Base-by-base conservation (phyloP, 208 protist species). In the Cochliopodium minus region DNA sequence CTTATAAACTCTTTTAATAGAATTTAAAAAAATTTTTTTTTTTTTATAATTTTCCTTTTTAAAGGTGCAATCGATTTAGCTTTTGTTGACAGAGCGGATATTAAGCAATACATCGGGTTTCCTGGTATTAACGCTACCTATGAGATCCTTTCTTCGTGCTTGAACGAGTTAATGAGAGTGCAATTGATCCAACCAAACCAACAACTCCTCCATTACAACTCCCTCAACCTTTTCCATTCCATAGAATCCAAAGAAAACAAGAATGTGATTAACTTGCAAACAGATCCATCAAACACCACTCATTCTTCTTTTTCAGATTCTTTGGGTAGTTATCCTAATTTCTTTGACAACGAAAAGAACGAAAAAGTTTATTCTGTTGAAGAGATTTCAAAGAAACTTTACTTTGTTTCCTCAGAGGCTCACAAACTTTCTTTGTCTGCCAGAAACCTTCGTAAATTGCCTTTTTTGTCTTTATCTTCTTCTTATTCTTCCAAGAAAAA, bases 11-110 rank as follows among this genome's bases (percentile, higher is more conserved):
- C 40, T 43, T 48, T 42, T 47, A 47, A 3, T 25, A 13, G 30
- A 13, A 25, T 34, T 23, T n/a, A 60, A 23, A 43, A 30, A 29
- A 13, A 40, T 25, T 9, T 20, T 15, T 42, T 5, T 59, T 69
- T 39, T 30, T 29, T 52, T 4, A n/a, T 32, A 7, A 50, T 17
- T 20, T n/a, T 6, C 49, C 11, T 43, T 35, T 17, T n/a, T n/a
- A n/a, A n/a, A 0, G 69, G 59, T 1, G 87, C 88, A 1, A 85
- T 91, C 45, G 86, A 92, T 64, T 66, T 74, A 1, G 89, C 87
- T n/a, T 94, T 96, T 59, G 59, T 94, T 20, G 89, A 94, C 62
- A 63, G 92, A 10, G 89, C 87, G 0, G 92, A 97, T 67, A 81
- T 93, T 26, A 90, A 89, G 52, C 65, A 91, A 36, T 83, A 76